Conservation (phyloP, 352 stramenopile species). For the Globisporangium abappressorium region DNA sequence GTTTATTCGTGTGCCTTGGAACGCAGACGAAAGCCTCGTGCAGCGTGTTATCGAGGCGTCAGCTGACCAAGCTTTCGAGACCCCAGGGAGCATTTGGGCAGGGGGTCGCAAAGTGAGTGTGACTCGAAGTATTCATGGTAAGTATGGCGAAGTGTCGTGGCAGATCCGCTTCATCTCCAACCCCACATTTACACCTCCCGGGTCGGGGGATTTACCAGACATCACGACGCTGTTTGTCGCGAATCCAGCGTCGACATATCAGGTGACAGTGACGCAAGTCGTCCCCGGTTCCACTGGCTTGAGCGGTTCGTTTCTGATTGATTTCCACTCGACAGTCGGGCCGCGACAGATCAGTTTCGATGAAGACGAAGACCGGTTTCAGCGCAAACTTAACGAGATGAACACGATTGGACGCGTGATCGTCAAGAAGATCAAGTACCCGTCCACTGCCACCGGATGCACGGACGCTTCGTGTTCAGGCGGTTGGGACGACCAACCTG, state of each 20-base stretch:
- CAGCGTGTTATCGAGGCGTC: slow-evolving; percentile 53
- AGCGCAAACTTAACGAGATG: slow-evolving; percentile 95
- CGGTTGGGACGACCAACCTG: slow-evolving; percentile 89
- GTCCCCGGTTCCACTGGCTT: slow-evolving; percentile 85
- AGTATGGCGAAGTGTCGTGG: slow-evolving; percentile 95
- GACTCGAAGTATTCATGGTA: slow-evolving; percentile 87
- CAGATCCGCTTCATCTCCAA: slow-evolving; percentile 94
- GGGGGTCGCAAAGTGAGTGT: slow-evolving; percentile 82
- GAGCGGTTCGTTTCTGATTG: slow-evolving; percentile 87
- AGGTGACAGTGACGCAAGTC: slow-evolving; percentile 83
- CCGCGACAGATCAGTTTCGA: slow-evolving; percentile 83
- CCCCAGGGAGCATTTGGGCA: slow-evolving; percentile 29
- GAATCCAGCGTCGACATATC: slow-evolving; percentile 18
- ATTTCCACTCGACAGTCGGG: slow-evolving; percentile 85
- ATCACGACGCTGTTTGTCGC: slow-evolving; percentile 49
- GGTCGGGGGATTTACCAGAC: slow-evolving; percentile 84
- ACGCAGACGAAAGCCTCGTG: slow-evolving; percentile 50
- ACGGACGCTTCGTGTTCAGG: slow-evolving; percentile 56
- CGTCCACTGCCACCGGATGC: slow-evolving; percentile 63
- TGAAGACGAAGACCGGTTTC: slow-evolving; percentile 79
- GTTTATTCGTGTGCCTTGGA: slow-evolving; percentile 57
- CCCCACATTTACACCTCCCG: slow-evolving; percentile 80
- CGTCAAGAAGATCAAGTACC: slow-evolving; percentile 89
- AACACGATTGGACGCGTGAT: slow-evolving; percentile 90
- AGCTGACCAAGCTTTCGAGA: slow-evolving; percentile 38